Evolutionary conservation across 768 basidiomycete genomes (phyloP).

Genomic region (Pisolithus tinctorius): DNA sequence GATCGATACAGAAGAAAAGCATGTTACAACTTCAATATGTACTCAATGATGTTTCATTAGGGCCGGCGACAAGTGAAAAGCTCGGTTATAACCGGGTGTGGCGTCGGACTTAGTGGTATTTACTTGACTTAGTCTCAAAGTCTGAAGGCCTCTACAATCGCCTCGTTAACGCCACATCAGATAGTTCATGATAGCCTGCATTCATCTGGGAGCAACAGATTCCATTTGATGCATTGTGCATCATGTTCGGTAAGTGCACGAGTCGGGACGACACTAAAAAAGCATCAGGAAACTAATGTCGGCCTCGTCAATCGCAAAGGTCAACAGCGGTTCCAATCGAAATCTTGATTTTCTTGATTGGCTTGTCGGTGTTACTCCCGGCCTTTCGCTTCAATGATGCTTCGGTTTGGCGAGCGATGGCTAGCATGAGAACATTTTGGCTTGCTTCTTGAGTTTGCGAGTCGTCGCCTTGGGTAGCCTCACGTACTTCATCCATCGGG

Average conservation of each 20-base stretch:
- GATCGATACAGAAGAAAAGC: conserved; percentile 10
- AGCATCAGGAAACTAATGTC: background rate
- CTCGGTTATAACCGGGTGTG: too few species aligned
- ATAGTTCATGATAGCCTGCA: too few species aligned
- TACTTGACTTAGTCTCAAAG: too few species aligned
- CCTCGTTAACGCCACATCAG: too few species aligned
- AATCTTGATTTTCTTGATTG: conserved; percentile 60
- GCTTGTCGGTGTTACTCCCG: conserved; percentile 8
- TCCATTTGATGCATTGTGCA: too few species aligned
- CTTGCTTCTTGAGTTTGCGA: conserved; percentile 39
- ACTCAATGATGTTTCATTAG: too few species aligned
- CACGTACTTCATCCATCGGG: background rate
- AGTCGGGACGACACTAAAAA: too few species aligned
- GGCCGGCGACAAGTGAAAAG: too few species aligned
- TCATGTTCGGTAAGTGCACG: too few species aligned
- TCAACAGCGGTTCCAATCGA: conserved; percentile 65
- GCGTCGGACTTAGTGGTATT: too few species aligned
- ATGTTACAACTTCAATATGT: background rate
- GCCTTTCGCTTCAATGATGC: conserved; percentile 31
- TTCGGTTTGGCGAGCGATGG: conserved; percentile 11
- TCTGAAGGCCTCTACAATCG: too few species aligned
- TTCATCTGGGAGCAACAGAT: too few species aligned
- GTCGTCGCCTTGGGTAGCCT: conserved; percentile 2
- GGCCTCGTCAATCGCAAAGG: conserved; percentile 55
- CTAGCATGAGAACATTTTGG: conserved; percentile 19